These are phyloP conservation scores for Entamoeba invadens DNA, from an alignment of 208 protist species.

Conservation along the genomic window DNA sequence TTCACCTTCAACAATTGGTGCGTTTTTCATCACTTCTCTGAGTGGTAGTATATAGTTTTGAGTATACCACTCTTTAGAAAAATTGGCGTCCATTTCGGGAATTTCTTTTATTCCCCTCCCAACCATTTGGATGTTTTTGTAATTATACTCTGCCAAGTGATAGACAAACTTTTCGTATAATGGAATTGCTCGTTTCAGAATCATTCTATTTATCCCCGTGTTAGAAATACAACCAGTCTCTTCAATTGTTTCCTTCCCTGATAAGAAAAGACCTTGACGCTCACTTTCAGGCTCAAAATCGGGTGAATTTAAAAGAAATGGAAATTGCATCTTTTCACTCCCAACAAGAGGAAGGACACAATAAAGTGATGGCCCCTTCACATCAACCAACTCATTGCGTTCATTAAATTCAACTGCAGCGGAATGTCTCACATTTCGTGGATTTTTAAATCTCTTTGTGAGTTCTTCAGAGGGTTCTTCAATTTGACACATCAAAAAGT, in stretches of 20 bases:
- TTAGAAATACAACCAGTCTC: background rate
- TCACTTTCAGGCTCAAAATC: background rate
- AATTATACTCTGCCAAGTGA: background rate
- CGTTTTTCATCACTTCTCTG: background rate
- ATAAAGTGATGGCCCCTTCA: background rate
- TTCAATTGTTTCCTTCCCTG: background rate
- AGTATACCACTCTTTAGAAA: background rate
- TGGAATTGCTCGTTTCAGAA: background rate
- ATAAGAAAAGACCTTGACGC: background rate
- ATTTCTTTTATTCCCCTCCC: background rate
- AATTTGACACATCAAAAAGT: background rate
- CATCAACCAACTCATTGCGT: background rate
- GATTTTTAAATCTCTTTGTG: background rate
- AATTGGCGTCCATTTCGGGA: background rate
- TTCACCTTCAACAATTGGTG: background rate
- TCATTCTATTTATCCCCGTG: background rate
- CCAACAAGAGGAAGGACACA: background rate
- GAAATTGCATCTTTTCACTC: background rate
- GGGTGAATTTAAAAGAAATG: background rate
- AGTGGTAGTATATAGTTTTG: background rate
- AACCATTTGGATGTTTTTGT: background rate
- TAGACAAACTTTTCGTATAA: background rate
- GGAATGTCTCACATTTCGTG: background rate
- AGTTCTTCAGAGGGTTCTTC: background rate
- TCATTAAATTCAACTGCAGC: background rate